phyloP scores from a whole-genome alignment of 257 asterid genomes.

The Nicotiana paniculata region DNA sequence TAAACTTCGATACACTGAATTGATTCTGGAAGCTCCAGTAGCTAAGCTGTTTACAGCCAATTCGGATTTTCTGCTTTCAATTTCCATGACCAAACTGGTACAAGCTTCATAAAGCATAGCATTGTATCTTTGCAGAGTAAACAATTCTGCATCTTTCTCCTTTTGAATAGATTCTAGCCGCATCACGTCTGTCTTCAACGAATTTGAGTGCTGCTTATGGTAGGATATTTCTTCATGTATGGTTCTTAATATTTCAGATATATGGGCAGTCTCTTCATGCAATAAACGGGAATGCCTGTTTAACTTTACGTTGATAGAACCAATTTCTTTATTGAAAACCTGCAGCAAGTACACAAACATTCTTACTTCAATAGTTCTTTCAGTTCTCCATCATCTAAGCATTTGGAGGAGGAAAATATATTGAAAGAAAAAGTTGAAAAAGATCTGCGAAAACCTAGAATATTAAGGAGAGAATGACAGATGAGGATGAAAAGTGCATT shows the following conservation, averaged over 20 bases:
- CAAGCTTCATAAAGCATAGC: slow-evolving; percentile 62
- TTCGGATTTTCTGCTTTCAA: slow-evolving; percentile 49
- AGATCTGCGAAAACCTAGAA: background rate
- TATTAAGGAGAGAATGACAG: background rate
- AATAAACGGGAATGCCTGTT: slow-evolving; percentile 47
- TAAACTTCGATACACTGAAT: slow-evolving; percentile 26
- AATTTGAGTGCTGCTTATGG: slow-evolving; percentile 45
- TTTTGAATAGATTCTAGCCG: slow-evolving; percentile 41
- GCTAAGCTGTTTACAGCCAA: slow-evolving; percentile 32
- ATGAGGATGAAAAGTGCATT: background rate
- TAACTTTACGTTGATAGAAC: slow-evolving; percentile 49
- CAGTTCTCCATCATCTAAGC: background rate
- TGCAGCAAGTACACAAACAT: slow-evolving; percentile 31
- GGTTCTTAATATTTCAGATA: slow-evolving; percentile 44
- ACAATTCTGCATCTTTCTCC: slow-evolving; percentile 67
- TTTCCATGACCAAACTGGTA: slow-evolving; percentile 44
- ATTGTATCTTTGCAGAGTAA: slow-evolving; percentile 35
- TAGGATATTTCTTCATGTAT: slow-evolving; percentile 43
- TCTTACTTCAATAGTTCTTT: background rate
- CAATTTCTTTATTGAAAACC: slow-evolving; percentile 46
- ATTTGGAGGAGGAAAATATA: background rate
- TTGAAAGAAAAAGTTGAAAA: background rate
- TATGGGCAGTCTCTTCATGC: slow-evolving; percentile 47
- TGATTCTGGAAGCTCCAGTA: slow-evolving; percentile 28
- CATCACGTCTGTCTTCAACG: slow-evolving; percentile 40